Evolutionary conservation across 2,329 filamentous ascomycete genomes (phyloP), one percentile per base, ranked within the genome.

Genomic region (Phyllachora maydis): DNA sequence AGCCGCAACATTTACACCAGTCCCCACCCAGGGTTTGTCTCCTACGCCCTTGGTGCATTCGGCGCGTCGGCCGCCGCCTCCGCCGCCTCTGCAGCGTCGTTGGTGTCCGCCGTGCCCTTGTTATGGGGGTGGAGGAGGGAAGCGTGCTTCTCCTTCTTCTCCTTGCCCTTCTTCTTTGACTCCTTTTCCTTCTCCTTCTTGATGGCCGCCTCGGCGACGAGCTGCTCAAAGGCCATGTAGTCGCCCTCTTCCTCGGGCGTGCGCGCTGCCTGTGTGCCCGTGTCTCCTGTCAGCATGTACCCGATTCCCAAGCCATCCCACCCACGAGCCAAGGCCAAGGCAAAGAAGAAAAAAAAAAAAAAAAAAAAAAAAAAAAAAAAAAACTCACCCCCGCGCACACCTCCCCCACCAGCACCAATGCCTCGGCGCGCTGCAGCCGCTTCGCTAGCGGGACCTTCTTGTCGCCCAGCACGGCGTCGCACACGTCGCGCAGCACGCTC

Each of bases 151-250:
- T 35, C 22, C 17, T 46, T 37, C 30, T 55, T 42, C 32, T 56
- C 53, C 53, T 69, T 61, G 36, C 52, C 52, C 47, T 67, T 67
- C 43, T 59, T 56, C 43, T 81, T 74, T 27, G 77, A 67, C 39
- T 85, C 75, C 45, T 81, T 71, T 40, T 81, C 73, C 41, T 78
- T 67, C 40, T 88, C 81, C 52, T 93, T 92, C 64, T 95, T 95
- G 25, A 82, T 75, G 27, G 83, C 82, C 4, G 85, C 85, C 45
- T 98, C 88, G 23, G 88, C 83, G 48, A 98, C 91, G 26, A 98
- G 70, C 49, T 95, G 82, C 47, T 98, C 88, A 37, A 98, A 98
- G 10, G 85, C 83, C 67, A 98, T 90, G 51, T 91, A 95, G 40
- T 95, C 88, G 33, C 88, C 85, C 50, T 98, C 88, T 54, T 98